phyloP scores from a whole-genome alignment of 805 yeast genomes.

The Saccharomycopsis sp. region DNA sequence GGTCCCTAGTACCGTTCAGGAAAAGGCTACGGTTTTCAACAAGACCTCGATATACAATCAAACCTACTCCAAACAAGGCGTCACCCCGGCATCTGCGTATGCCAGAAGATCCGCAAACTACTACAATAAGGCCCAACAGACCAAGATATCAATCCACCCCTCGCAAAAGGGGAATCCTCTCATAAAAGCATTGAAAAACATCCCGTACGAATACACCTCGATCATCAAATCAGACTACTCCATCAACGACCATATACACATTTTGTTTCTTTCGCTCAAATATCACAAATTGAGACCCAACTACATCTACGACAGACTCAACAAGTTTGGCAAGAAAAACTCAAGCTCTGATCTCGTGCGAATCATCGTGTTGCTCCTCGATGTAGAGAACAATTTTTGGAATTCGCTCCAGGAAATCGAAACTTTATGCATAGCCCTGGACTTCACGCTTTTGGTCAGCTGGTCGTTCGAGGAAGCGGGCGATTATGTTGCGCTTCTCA shows the following conservation, averaged over 20 bases:
- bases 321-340: conserved; percentile 23
- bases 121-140: not conserved
- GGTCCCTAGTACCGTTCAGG: not conserved
- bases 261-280: conserved; percentile 58
- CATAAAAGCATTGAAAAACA: conserved; percentile 45
- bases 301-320: conserved; percentile 55
- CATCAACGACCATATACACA: conserved; percentile 47
- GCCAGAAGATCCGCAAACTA: conserved; percentile 18
- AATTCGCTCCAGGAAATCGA: conserved; percentile 35
- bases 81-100: conserved; percentile 22
- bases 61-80: conserved; percentile 13
- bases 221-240: conserved; percentile 55
- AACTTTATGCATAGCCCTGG: conserved; percentile 34
- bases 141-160: conserved; percentile 37
- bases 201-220: conserved; percentile 46
- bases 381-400: conserved; percentile 38
- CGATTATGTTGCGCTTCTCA: conserved; percentile 16
- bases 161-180: conserved; percentile 72
- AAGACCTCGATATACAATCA: conserved; percentile 18
- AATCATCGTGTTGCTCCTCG: conserved; percentile 11
- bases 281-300: conserved; percentile 76
- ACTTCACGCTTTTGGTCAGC: conserved; percentile 35
- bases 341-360: not conserved
- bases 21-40: conserved; percentile 7
- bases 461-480: conserved; percentile 48